These are phyloP conservation scores for Paraphoma sp. DNA, from an alignment of 2,329 filamentous ascomycete species.

Conservation along the genomic window DNA sequence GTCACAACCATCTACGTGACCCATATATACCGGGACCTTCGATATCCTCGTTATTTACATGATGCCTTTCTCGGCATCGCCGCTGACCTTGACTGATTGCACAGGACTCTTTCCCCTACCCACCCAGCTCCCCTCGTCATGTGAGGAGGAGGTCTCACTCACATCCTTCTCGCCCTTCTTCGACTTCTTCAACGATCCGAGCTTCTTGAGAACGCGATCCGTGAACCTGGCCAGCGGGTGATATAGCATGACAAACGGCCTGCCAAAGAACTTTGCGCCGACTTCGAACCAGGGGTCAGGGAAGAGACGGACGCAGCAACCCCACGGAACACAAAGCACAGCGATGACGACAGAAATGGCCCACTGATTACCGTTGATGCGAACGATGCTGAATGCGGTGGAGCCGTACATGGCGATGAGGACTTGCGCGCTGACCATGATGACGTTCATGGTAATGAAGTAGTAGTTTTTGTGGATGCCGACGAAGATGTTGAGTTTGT, in stretches of 20 bases:
- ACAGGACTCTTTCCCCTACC: conserved; percentile 25
- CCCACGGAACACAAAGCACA: conserved; percentile 59
- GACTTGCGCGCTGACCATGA: conserved; percentile 88
- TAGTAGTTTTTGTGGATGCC: conserved; percentile 83
- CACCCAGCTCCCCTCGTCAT: conserved; percentile 11
- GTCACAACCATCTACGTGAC: too few species aligned
- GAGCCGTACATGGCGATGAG: conserved; percentile 86
- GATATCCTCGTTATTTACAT: conserved; percentile 9
- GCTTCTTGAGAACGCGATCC: conserved; percentile 14
- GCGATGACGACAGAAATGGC: conserved; percentile 60
- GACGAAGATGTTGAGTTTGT: conserved; percentile 93
- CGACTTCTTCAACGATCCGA: conserved; percentile 18
- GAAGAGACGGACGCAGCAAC: conserved; percentile 57
- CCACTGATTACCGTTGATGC: conserved; percentile 61
- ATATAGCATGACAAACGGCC: conserved; percentile 33
- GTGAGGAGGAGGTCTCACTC: neutral
- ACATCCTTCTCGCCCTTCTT: conserved; percentile 14
- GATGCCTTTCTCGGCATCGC: conserved; percentile 23
- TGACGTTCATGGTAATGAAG: conserved; percentile 81
- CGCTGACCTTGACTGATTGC: conserved; percentile 9
- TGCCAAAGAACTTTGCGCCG: conserved; percentile 27
- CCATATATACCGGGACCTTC: neutral
- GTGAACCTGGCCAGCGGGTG: conserved; percentile 21
- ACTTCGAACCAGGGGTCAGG: conserved; percentile 51
- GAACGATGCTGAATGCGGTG: conserved; percentile 59